Evolutionary conservation across 2,329 filamentous ascomycete genomes (phyloP), one percentile per base, ranked within the genome.

Genomic region (Beauveria varroae): DNA sequence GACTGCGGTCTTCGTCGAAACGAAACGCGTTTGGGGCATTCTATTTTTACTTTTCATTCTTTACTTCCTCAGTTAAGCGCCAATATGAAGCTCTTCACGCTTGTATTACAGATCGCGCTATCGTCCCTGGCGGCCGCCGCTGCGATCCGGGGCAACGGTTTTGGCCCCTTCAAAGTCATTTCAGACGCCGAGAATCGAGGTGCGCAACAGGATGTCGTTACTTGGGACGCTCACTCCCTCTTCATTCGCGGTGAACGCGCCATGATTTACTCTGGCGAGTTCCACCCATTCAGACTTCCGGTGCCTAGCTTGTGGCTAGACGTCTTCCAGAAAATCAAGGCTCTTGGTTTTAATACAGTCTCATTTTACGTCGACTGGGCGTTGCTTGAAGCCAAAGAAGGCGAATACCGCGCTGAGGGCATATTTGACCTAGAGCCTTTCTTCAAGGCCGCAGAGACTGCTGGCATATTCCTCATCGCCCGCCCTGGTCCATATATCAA

Each of bases 331-430:
- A 91, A 91, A 74, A 81, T 91, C 72, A 90, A 88, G 72, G 84
- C 87, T 1, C 73, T 90, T 0, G 88, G 88, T 0, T 89, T 88
- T 73, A 90, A 87, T 65, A 81, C 81, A 24, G 85, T 90, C 4
- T 89, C 86, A 0, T 88, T 90, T 70, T 91, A 91, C 68, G 77
- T 84, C 7, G 81, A 90, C 66, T 91, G 87, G 88, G 86, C 85
- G 16, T 72, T 90, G 16, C 72, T 89, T 1, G 88, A 91, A 71
- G 88, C 86, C 49, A 85, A 86, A 63, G 83, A 79, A 1, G 88
- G 87, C 1, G 75, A 82, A 6, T 89, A 88, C 70, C 77, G 75
- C 12, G 86, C 84, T 3, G 83, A 89, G 18, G 88, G 87, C 0
- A 79, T 89, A 30, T 89, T 91, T 67, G 83, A 80, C 18, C 77